Base-by-base conservation (phyloP, 192 early-diverging fungal genomes). In the Fimicolochytrium jonesii region DNA sequence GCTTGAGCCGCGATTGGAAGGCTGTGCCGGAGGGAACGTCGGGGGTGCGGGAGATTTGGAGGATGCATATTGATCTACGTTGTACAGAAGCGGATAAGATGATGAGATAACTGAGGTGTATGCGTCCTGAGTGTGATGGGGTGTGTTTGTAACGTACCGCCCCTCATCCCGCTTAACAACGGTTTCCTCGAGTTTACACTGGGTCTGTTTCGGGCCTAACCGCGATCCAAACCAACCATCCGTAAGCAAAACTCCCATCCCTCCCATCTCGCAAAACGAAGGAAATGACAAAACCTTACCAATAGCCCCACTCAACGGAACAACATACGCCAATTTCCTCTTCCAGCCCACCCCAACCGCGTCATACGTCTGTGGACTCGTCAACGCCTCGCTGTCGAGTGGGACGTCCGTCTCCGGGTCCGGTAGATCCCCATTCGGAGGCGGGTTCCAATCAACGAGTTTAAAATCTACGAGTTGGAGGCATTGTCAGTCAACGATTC, bases 11-110 rank as follows among this genome's bases (percentile, higher is more conserved):
- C n/a, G 67, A 41, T 18, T 61, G 37, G 46, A 78, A 78, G 7
- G 58, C n/a, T 30, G 51, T 72, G 6, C 77, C 77, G 50, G 67
- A 66, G n/a, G 77, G 77, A 37, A 78, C 77, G 51, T 74, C 72
- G 15, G 77, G 77, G 4, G 77, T 78, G 23, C 64, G 44, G 13
- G 44, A 62, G 20, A 55, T 48, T 42, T 67, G 58, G 26, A 35
- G n/a, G 10, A 78, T 51, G 45, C 76, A 78, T 28, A 78, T 26
- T 17, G 41, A 59, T 34, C 56, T 45, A n/a, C 2, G 2, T 18
- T 50, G 17, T n/a, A n/a, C n/a, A n/a, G n/a, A n/a, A n/a, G n/a
- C n/a, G n/a, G n/a, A n/a, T n/a, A n/a, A n/a, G n/a, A n/a, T n/a
- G n/a, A n/a, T n/a, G n/a, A n/a, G n/a, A n/a, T n/a, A n/a, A n/a